Conservation (phyloP, 352 stramenopile genomes). For the Globisporangium cylindrosporum region DNA sequence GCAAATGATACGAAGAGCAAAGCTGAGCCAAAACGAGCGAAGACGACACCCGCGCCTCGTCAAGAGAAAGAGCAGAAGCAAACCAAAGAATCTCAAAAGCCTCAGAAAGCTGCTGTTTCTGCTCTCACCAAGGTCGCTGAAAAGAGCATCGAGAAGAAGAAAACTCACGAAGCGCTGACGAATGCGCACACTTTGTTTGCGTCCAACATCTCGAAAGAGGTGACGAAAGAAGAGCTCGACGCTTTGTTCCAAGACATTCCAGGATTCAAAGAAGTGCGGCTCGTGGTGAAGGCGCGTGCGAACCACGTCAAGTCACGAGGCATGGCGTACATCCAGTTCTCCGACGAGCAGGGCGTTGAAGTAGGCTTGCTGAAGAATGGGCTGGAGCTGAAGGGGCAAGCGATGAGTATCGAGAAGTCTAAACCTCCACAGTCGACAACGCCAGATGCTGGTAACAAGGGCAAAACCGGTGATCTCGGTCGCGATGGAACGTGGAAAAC, state of each 20-base stretch:
- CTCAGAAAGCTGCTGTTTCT: conserved; percentile 2
- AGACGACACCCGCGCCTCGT: conserved; percentile 1
- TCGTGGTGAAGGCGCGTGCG: conserved; percentile 62
- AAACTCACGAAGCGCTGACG: conserved; percentile 32
- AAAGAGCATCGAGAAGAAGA: conserved; percentile 29
- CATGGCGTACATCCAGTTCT: conserved; percentile 76
- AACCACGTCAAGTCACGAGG: conserved; percentile 61
- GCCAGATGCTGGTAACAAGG: neutral
- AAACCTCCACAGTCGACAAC: conserved; percentile 28
- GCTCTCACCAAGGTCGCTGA: conserved; percentile 8
- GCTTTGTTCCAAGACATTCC: conserved; percentile 50
- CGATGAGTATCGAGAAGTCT: conserved; percentile 51
- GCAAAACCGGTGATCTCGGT: neutral
- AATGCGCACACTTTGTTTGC: conserved; percentile 72
- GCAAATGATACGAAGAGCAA: conserved; percentile 1
- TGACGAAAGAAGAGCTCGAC: conserved; percentile 44
- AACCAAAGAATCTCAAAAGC: neutral
- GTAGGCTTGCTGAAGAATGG: conserved; percentile 20
- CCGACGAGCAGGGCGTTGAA: conserved; percentile 37
- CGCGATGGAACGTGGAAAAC: conserved; percentile 42
- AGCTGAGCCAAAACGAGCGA: conserved; percentile 26
- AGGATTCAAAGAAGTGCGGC: conserved; percentile 49
- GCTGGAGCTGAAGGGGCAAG: conserved; percentile 18
- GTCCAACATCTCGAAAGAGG: conserved; percentile 63
- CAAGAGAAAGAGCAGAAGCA: neutral